A percentile compares a stretch with the other conserved stretches of the same genome.
Conservation (phyloP, 768 basidiomycete genomes). For the Myochromella boudieri region DNA sequence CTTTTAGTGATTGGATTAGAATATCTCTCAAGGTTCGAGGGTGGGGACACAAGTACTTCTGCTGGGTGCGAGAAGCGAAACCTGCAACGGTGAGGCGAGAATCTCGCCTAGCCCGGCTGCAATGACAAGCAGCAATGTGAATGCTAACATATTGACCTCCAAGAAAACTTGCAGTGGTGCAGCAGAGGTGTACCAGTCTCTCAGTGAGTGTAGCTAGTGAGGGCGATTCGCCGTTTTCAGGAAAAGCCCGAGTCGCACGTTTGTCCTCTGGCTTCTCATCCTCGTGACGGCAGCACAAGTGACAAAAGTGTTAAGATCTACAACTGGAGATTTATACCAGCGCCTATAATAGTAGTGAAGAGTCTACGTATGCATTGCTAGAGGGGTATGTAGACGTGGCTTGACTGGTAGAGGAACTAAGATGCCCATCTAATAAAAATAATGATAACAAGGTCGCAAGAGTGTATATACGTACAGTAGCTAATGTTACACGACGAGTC, state of each 20-base stretch:
- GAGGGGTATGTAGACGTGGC: not conserved
- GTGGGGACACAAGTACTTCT: constrained; percentile 26
- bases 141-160: constrained; percentile 12
- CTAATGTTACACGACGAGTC: constrained; percentile 16
- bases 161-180: not conserved
- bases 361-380: not conserved
- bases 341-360: not conserved
- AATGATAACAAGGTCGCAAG: constrained; percentile 10
- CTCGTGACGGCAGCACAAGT: not conserved
- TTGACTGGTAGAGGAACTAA: not conserved
- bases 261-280: constrained; percentile 18
- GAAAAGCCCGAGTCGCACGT: constrained; percentile 32
- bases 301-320: not conserved
- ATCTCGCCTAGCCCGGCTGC: constrained; percentile 22
- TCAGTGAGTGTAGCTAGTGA: constrained; percentile 14
- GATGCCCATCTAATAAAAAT: constrained; percentile 11
- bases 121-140: constrained; percentile 23
- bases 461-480: constrained; percentile 16
- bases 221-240: constrained; percentile 15
- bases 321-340: not conserved
- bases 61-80: constrained; percentile 31
- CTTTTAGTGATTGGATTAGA: constrained; percentile 23
- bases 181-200: not conserved
- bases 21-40: not conserved
- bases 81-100: constrained; percentile 39